Evolutionary conservation across 106 monocot species (phyloP).

Genomic region (Dendrobium chrysotoxum): DNA sequence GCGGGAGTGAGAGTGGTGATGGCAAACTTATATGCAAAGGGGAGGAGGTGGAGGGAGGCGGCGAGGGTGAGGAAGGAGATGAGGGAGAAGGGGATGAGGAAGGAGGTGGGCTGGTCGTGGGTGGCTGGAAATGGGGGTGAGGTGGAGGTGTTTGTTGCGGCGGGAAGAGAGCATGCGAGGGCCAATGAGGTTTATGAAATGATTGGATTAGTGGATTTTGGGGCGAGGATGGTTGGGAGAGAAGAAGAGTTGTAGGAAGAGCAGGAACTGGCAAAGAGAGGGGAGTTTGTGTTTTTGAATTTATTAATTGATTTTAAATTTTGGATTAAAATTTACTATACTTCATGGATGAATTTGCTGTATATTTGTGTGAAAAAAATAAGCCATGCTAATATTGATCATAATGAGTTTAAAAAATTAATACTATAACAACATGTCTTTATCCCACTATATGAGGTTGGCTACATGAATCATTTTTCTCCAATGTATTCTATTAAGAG

Average conservation of each 20-base stretch:
- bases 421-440: too few relatives aligned
- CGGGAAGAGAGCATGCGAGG: conserved; percentile 24
- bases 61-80: conserved; percentile 46
- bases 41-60: conserved; percentile 63
- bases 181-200: conserved; percentile 29
- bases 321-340: not conserved
- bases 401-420: too few relatives aligned
- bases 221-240: conserved; percentile 7
- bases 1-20: conserved; percentile 52
- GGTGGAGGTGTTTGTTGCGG: conserved; percentile 28
- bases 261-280: not conserved
- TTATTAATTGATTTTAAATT: conserved; percentile 4
- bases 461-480: too few relatives aligned
- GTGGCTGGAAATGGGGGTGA: conserved; percentile 20
- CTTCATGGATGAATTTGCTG: too few relatives aligned
- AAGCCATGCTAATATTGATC: too few relatives aligned
- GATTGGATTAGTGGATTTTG: conserved; percentile 27
- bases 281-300: not conserved
- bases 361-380: too few relatives aligned
- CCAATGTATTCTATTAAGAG: too few relatives aligned
- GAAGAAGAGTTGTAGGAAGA: not conserved
- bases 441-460: too few relatives aligned
- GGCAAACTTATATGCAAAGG: conserved; percentile 63
- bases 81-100: conserved; percentile 68
- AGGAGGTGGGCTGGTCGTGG: conserved; percentile 80